A percentile compares a stretch with the other conserved stretches of the same genome.
These are phyloP conservation scores for Phlebopus sp. DNA, from an alignment of 1,284 basidiomycete species.

Conservation along the genomic window DNA sequence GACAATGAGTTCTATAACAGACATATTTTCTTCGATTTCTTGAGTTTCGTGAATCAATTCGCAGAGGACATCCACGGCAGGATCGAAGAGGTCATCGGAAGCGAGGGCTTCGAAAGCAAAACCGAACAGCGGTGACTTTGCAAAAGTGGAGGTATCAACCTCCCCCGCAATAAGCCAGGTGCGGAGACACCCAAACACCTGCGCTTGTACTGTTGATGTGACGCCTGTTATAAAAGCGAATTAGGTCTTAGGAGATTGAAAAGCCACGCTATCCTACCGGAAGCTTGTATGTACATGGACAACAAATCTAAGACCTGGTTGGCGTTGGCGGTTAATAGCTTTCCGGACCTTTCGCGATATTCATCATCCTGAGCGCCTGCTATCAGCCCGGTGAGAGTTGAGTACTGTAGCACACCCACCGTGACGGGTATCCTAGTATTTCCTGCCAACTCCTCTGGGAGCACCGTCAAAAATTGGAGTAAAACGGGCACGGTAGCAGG, in stretches of 20 bases:
- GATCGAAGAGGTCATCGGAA: slow-evolving; percentile 87
- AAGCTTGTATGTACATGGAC: slow-evolving; percentile 86
- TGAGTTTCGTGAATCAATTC: slow-evolving; percentile 98
- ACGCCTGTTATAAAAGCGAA: slow-evolving; percentile 55
- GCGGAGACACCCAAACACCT: slow-evolving; percentile 85
- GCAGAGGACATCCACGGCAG: slow-evolving; percentile 89
- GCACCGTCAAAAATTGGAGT: slow-evolving; percentile 86
- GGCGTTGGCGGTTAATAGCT: slow-evolving; percentile 73
- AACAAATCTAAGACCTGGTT: slow-evolving; percentile 76
- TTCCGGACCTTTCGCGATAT: slow-evolving; percentile 62
- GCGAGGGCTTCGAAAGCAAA: slow-evolving; percentile 83
- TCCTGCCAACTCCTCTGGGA: slow-evolving; percentile 87
- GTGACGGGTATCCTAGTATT: slow-evolving; percentile 90
- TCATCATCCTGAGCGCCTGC: slow-evolving; percentile 65
- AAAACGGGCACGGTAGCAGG: slow-evolving; percentile 81
- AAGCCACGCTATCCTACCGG: slow-evolving; percentile 52
- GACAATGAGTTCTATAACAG: slow-evolving; percentile 84
- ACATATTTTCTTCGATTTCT: slow-evolving; percentile 93
- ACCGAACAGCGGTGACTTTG: slow-evolving; percentile 79
- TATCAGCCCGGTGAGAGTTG: slow-evolving; percentile 6
- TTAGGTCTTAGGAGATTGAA: background rate
- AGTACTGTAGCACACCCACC: slow-evolving; percentile 46
- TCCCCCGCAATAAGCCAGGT: slow-evolving; percentile 92
- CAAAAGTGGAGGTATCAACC: slow-evolving; percentile 63
- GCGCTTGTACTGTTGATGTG: slow-evolving; percentile 76